Evolutionary conservation across 805 yeast species (phyloP).

Genomic region (Saccharomycopsis lassenensis): DNA sequence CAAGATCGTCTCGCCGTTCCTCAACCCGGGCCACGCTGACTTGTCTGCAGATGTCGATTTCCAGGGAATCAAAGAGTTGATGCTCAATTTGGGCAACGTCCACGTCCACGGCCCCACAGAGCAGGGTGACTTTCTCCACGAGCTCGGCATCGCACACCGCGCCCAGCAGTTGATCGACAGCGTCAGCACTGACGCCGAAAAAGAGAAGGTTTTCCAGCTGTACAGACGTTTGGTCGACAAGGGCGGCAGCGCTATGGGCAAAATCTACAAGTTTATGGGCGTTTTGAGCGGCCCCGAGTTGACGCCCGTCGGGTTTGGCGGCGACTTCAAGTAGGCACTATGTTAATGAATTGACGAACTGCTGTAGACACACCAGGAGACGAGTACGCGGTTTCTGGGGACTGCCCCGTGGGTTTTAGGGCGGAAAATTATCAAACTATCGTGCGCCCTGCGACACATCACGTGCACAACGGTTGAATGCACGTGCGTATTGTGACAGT

Average conservation of each 20-base stretch:
- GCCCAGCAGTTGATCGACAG: constrained; percentile 44
- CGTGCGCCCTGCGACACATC: too few relatives aligned
- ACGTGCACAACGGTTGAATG: too few relatives aligned
- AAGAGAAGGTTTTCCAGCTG: constrained; percentile 42
- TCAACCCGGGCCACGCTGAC: constrained; percentile 71
- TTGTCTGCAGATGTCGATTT: constrained; percentile 80
- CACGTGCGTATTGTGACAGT: too few relatives aligned
- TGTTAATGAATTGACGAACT: too few relatives aligned
- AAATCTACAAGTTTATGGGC: constrained; percentile 60
- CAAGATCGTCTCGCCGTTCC: constrained; percentile 63
- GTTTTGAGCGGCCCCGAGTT: constrained; percentile 39
- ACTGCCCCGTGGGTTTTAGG: too few relatives aligned
- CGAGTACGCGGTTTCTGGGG: too few relatives aligned
- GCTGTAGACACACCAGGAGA: too few relatives aligned
- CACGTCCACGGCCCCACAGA: constrained; percentile 46
- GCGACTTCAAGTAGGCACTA: constrained; percentile 15
- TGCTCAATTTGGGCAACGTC: constrained; percentile 22
- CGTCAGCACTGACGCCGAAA: constrained; percentile 31
- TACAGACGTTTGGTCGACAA: constrained; percentile 55
- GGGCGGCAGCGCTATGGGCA: constrained; percentile 61
- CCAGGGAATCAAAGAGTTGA: constrained; percentile 37
- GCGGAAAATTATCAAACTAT: too few relatives aligned
- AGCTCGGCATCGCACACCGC: constrained; percentile 64
- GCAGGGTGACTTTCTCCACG: constrained; percentile 73
- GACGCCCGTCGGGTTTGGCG: constrained; percentile 48